Evolutionary conservation across 257 asterid genomes (phyloP).

Genomic region (Voacanga thouarsii): DNA sequence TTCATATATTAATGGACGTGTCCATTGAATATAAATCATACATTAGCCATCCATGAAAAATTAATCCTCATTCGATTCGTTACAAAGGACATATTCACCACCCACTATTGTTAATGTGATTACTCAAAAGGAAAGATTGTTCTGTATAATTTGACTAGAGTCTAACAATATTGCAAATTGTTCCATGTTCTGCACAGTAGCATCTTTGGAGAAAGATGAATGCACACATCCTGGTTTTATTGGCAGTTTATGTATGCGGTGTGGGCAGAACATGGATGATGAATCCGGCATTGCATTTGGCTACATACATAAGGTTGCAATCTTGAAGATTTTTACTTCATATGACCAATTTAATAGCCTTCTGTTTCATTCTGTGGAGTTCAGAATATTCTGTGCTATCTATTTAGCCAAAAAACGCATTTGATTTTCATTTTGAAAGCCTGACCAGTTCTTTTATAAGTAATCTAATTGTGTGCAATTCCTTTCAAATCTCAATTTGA

Average conservation of each 20-base stretch:
- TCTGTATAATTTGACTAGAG: background rate
- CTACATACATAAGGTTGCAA: slow-evolving; percentile 77
- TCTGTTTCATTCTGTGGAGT: background rate
- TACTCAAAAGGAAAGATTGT: background rate
- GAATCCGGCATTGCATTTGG: slow-evolving; percentile 77
- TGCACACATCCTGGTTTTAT: slow-evolving; percentile 80
- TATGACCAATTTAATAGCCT: background rate
- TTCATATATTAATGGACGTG: too few species aligned
- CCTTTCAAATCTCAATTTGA: background rate
- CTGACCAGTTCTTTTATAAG: background rate
- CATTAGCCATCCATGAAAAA: too few species aligned
- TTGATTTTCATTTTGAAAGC: background rate
- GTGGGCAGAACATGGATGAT: slow-evolving; percentile 66
- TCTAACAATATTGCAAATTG: slow-evolving; percentile 3
- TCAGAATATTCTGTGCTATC: background rate
- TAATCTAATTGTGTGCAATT: background rate
- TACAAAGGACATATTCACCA: background rate
- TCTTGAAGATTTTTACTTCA: background rate
- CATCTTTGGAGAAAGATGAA: slow-evolving; percentile 23
- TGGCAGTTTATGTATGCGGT: slow-evolving; percentile 83
- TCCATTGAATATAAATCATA: too few species aligned
- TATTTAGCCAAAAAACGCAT: background rate
- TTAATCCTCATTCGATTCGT: too few species aligned
- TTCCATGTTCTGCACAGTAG: slow-evolving; percentile 17
- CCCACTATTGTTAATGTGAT: background rate